Evolutionary conservation across 108 stramenopile genomes (phyloP).

Genomic region (Stephanodiscus minutulus): DNA sequence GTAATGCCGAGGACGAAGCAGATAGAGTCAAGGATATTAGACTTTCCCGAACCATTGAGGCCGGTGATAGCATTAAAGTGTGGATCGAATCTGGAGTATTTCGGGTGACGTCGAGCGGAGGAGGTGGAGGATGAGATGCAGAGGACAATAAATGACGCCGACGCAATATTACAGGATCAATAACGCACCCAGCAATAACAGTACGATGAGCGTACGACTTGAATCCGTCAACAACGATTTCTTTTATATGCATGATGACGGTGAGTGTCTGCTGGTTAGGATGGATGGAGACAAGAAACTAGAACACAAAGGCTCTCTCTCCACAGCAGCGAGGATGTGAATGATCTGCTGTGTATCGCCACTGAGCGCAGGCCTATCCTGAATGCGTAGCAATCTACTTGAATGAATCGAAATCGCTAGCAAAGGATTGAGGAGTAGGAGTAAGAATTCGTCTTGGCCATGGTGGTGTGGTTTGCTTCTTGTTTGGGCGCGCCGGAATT

Average conservation of each 20-base stretch:
- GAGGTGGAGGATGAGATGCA: not conserved
- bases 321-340: not conserved
- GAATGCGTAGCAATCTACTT: too few species aligned
- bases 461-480: not conserved
- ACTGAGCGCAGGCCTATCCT: too few species aligned
- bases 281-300: not conserved
- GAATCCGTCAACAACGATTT: slow-evolving; percentile 99
- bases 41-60: slow-evolving; percentile 98
- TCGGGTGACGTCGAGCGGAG: not conserved
- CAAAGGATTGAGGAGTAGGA: too few species aligned
- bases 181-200: slow-evolving; percentile 90
- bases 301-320: not conserved
- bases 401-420: too few species aligned
- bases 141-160: not conserved
- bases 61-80: slow-evolving; percentile 99
- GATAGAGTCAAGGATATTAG: slow-evolving; percentile 98
- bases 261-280: not conserved
- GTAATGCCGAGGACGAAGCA: slow-evolving; percentile 99
- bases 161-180: not conserved
- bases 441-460: not conserved
- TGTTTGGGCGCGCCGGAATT: slow-evolving; percentile 4
- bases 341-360: not conserved
- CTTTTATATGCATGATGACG: slow-evolving; percentile 90
- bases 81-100: slow-evolving; percentile 88
- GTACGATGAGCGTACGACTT: slow-evolving; percentile 98